Evolutionary conservation across 768 basidiomycete genomes (phyloP).

Genomic region (Stropharia rugosoannulata): DNA sequence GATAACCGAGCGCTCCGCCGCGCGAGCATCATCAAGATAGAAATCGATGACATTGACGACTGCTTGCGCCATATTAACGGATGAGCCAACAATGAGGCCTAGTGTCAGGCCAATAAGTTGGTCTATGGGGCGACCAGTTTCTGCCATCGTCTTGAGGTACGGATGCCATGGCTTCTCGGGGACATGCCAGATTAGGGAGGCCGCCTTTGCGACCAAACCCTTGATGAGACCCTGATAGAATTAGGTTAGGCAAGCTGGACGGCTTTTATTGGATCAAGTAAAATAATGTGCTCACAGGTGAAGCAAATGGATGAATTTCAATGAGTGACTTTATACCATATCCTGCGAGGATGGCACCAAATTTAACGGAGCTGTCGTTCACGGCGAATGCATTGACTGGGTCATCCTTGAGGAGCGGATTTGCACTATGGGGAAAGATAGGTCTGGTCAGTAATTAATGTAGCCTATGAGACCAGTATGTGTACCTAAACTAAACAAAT

Average conservation of each 20-base stretch:
- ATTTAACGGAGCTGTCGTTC: conserved; percentile 5
- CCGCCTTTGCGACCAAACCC: conserved; percentile 23
- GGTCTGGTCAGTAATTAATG: background rate
- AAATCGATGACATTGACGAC: conserved; percentile 52
- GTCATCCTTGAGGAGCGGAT: conserved; percentile 8
- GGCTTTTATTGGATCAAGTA: background rate
- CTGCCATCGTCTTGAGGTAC: conserved; percentile 37
- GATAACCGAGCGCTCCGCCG: conserved; percentile 38
- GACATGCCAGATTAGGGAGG: conserved; percentile 26
- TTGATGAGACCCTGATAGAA: conserved; percentile 26
- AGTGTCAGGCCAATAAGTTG: conserved; percentile 43
- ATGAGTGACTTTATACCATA: conserved; percentile 9
- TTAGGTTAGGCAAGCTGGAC: background rate
- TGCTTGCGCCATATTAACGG: conserved; percentile 47
- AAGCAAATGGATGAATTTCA: conserved; percentile 7
- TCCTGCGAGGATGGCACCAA: conserved; percentile 9
- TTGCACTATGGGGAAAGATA: conserved; percentile 1
- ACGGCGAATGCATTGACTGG: conserved; percentile 6
- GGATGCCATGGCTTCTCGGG: conserved; percentile 31
- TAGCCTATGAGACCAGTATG: background rate
- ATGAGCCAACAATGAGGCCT: conserved; percentile 44
- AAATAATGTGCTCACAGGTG: conserved; percentile 1
- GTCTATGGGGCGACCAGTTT: conserved; percentile 35
- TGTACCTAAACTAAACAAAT: conserved; percentile 9
- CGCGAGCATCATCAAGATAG: conserved; percentile 43